Evolutionary conservation across 1,284 basidiomycete genomes (phyloP).

Genomic region (Rhodotorula sp.): DNA sequence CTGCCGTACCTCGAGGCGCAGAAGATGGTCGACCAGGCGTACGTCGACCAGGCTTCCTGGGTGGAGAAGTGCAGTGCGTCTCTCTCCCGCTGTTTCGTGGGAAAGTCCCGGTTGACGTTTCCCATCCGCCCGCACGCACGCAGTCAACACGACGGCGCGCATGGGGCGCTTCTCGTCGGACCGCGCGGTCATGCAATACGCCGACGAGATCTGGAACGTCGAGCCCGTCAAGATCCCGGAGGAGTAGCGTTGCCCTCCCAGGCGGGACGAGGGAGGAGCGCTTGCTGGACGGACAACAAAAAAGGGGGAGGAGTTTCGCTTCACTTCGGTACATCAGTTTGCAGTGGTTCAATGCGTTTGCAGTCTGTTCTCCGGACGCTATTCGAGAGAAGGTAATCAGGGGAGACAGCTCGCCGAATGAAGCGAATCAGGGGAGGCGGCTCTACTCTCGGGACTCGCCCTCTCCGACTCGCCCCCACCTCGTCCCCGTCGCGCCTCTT

Average conservation of each 20-base stretch:
- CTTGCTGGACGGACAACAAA: not conserved
- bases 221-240: conserved; percentile 29
- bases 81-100: conserved; percentile 60
- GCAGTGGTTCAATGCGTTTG: too few species aligned
- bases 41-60: conserved; percentile 73
- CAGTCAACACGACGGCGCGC: conserved; percentile 45
- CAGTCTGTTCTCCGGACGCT: too few species aligned
- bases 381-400: too few species aligned
- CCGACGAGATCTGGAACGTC: conserved; percentile 41
- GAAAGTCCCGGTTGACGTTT: not conserved
- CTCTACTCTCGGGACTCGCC: too few species aligned
- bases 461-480: too few species aligned
- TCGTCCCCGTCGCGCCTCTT: too few species aligned
- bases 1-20: conserved; percentile 80
- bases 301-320: not conserved
- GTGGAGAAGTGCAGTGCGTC: conserved; percentile 71
- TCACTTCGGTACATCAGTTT: too few species aligned
- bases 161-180: conserved; percentile 96
- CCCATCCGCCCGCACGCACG: too few species aligned
- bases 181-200: conserved; percentile 76
- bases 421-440: too few species aligned
- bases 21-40: conserved; percentile 81
- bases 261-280: not conserved
- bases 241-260: too few species aligned
- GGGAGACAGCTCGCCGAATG: too few species aligned